Base-by-base conservation (phyloP, 2,329 filamentous ascomycete species). In the Fusarium foetens region DNA sequence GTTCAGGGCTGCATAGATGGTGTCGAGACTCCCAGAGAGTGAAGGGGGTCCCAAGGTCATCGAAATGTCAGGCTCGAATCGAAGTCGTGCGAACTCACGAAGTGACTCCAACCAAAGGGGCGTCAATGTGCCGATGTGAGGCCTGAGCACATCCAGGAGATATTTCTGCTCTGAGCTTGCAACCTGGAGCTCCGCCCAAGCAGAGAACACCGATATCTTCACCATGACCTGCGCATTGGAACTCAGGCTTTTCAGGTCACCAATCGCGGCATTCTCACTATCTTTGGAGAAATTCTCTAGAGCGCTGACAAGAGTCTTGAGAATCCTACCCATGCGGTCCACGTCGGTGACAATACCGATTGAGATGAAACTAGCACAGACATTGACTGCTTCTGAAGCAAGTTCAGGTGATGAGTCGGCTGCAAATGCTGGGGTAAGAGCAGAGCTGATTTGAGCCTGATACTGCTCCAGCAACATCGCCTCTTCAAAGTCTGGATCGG, bases 141-240 rank as follows among this genome's bases (percentile, higher is more conserved):
- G 95, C 76, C 93, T 93, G 58, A 99, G 86, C 16, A 99, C 95
- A 71, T 96, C 91, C 23, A 93, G 88, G 21, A 99, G 86, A 78
- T 99, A 98, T 57, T 90, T 91, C 75, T 98, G 95, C 78, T 98
- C 95, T 8, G 90, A 91, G 82, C 95, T 98, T 31, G 96, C 94
- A 70, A 99, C 95, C 82, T 99, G 96, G 36, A 99, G 87, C 79
- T 98, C 94, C 8, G 96, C 97, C 96, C 96, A 99, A 2, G 95
- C 96, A 3, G 95, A 96, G 81, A 97, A 97, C 4, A 99, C 92
- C 0, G 96, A 92, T 89, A 98, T 96, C 81, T 97, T 97, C 61
- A 99, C 94, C 96, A 99, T 99, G 53, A 98, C 94, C 78, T 97
- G 93, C 1, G 96, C 95, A 80, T 99, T 99, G 4, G 95, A 94